phyloP scores from a whole-genome alignment of 495 filamentous ascomycete species.

The Evansstolkia leycettana region DNA sequence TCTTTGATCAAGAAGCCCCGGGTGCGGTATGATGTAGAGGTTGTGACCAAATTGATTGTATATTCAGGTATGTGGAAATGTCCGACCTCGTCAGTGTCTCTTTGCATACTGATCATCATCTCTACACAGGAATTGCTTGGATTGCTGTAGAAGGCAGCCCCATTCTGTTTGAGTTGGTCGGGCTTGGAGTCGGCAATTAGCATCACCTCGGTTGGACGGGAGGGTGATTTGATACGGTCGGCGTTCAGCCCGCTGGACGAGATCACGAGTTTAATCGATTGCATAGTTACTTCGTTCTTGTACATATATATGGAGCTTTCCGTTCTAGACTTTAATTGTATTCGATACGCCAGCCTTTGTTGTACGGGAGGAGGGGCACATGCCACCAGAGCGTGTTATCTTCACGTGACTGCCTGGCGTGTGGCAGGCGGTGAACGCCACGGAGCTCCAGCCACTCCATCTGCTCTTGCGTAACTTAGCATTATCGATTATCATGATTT shows the following conservation, averaged over 20 bases:
- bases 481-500: too few species aligned
- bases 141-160: conserved; percentile 57
- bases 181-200: conserved; percentile 38
- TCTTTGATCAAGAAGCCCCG: conserved; percentile 72
- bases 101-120: neutral
- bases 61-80: conserved; percentile 56
- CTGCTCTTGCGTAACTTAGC: too few species aligned
- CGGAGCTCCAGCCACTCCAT: too few species aligned
- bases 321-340: neutral
- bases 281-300: neutral
- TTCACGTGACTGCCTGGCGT: too few species aligned
- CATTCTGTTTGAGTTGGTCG: conserved; percentile 52
- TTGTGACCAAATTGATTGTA: conserved; percentile 90
- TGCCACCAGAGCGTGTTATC: too few species aligned
- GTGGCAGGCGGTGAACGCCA: too few species aligned
- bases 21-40: conserved; percentile 93
- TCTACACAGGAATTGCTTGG: conserved; percentile 65
- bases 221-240: neutral
- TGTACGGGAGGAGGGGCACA: too few species aligned
- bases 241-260: conserved; percentile 2
- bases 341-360: too few species aligned
- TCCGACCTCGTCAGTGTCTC: too few species aligned
- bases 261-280: neutral
- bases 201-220: neutral
- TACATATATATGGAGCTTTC: neutral